Conservation (phyloP, 2,329 filamentous ascomycete species). For the Orbilia quercus region DNA sequence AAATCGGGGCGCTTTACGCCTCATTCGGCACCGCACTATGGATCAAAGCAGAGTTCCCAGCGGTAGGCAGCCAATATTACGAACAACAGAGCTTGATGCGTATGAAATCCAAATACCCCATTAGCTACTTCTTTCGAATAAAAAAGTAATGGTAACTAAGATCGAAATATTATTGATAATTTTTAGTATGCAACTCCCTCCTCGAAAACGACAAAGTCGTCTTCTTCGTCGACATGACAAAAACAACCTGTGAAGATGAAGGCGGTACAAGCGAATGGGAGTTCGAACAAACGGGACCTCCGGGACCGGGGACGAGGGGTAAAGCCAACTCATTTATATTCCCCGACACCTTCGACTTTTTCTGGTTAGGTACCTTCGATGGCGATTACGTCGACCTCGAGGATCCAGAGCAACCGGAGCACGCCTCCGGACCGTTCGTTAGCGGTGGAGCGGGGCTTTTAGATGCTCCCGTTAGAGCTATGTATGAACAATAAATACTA, state of each 20-base stretch:
- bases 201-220: not conserved
- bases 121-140: too few species aligned
- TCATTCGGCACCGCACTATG: not conserved
- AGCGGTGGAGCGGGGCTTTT: slow-evolving; percentile 7
- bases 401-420: not conserved
- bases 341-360: slow-evolving; percentile 13
- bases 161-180: too few species aligned
- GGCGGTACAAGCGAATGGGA: slow-evolving; percentile 11
- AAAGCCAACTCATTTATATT: slow-evolving; percentile 5
- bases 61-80: not conserved
- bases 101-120: not conserved
- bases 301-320: not conserved
- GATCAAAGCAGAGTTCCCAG: slow-evolving; percentile 9
- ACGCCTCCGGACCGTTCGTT: not conserved
- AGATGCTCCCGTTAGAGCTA: slow-evolving; percentile 6
- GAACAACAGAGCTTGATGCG: not conserved
- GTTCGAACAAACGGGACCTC: not conserved
- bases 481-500: slow-evolving; percentile 12
- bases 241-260: slow-evolving; percentile 11
- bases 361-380: not conserved
- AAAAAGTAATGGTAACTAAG: too few species aligned
- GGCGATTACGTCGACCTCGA: slow-evolving; percentile 7
- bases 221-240: slow-evolving; percentile 10
- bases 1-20: not conserved
- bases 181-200: slow-evolving; percentile 3